Percentiles rank a stretch among this genome's conserved stretches.
Evolutionary conservation across 768 basidiomycete species (phyloP).

Genomic region (Lentinula guzmanii): DNA sequence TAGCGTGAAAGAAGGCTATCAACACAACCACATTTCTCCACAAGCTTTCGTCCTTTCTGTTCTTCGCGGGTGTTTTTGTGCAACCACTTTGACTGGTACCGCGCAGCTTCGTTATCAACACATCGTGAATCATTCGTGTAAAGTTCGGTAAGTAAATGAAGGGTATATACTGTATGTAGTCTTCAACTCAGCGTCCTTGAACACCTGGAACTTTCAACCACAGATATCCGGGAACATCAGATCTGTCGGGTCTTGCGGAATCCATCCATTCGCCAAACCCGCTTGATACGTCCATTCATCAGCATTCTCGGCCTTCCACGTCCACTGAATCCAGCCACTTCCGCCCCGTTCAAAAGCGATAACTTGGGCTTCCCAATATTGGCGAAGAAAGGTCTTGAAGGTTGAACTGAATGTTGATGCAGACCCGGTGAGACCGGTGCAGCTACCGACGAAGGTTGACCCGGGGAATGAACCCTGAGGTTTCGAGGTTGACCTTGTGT

Average conservation of each 20-base stretch:
- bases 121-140: too few relatives aligned
- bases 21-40: too few relatives aligned
- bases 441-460: constrained; percentile 66
- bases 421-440: constrained; percentile 66
- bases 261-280: constrained; percentile 72
- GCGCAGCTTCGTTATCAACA: too few relatives aligned
- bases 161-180: too few relatives aligned
- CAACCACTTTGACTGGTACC: too few relatives aligned
- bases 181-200: too few relatives aligned
- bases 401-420: constrained; percentile 65
- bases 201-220: not conserved
- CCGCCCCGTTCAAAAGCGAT: constrained; percentile 62
- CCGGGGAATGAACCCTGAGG: constrained; percentile 44
- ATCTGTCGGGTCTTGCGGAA: constrained; percentile 53
- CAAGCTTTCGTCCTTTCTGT: too few relatives aligned
- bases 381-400: constrained; percentile 78
- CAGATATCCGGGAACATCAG: constrained; percentile 62
- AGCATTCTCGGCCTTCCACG: constrained; percentile 78
- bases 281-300: constrained; percentile 91
- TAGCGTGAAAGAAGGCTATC: too few relatives aligned
- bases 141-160: too few relatives aligned
- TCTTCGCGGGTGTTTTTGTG: too few relatives aligned
- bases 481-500: not conserved
- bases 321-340: constrained; percentile 73
- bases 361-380: constrained; percentile 83